Conservation (phyloP, 345 rosid species). For the Xanthoceras sorbifolium region DNA sequence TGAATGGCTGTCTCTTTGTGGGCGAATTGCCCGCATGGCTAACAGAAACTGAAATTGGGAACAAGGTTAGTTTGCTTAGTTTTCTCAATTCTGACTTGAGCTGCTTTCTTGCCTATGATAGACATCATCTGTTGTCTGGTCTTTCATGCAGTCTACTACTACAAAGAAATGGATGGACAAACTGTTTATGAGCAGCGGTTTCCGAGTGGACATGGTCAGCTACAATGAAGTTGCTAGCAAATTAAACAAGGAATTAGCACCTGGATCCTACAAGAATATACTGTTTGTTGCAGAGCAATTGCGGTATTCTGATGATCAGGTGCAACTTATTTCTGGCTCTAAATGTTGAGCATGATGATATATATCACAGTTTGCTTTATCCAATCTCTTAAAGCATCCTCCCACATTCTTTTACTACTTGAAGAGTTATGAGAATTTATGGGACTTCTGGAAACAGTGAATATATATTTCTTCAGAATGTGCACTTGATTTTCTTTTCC, state of each 20-base stretch:
- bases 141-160: constrained; percentile 49
- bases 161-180: constrained; percentile 56
- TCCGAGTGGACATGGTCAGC: constrained; percentile 48
- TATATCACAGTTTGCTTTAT: constrained; percentile 1
- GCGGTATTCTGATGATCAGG: constrained; percentile 90
- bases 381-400: not conserved
- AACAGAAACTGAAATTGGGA: constrained; percentile 52
- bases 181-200: constrained; percentile 71
- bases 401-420: not conserved
- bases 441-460: not conserved
- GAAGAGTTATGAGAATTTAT: not conserved
- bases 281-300: constrained; percentile 76
- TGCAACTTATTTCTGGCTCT: constrained; percentile 29
- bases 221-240: constrained; percentile 56
- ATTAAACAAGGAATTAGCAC: constrained; percentile 52
- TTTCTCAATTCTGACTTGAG: not conserved
- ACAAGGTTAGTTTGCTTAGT: constrained; percentile 42
- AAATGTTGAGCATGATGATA: not conserved
- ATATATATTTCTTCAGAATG: not conserved
- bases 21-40: constrained; percentile 77
- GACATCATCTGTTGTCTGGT: constrained; percentile 15
- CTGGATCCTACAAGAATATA: constrained; percentile 42
- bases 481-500: not conserved
- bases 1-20: constrained; percentile 60
- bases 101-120: constrained; percentile 4